Evolutionary conservation across 1,284 basidiomycete species (phyloP).

Genomic region (Hemileia vastatrix): DNA sequence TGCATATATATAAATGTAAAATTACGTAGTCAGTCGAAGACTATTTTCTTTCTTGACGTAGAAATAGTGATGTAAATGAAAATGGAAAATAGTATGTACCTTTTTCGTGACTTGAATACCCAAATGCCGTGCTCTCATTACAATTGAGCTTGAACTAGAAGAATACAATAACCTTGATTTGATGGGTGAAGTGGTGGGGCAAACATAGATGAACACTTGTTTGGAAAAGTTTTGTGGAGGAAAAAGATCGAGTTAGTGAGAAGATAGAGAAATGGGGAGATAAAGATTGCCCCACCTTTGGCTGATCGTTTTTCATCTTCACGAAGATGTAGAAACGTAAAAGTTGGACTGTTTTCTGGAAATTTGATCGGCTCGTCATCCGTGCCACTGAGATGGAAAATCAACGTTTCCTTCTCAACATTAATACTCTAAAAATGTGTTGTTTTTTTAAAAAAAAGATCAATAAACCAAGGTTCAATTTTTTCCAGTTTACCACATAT

Average conservation of each 20-base stretch:
- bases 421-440: constrained; percentile 14
- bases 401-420: constrained; percentile 13
- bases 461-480: too few relatives aligned
- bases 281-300: too few relatives aligned
- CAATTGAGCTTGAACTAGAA: constrained; percentile 14
- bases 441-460: too few relatives aligned
- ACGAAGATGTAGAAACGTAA: constrained; percentile 12
- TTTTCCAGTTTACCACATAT: background rate
- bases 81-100: background rate
- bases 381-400: too few relatives aligned
- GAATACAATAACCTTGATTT: constrained; percentile 22
- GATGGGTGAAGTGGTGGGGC: constrained; percentile 13
- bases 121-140: constrained; percentile 8
- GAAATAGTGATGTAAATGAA: background rate
- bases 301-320: background rate
- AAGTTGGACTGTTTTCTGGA: constrained; percentile 20
- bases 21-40: background rate
- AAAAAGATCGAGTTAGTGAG: background rate
- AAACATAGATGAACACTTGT: constrained; percentile 21
- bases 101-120: constrained; percentile 17
- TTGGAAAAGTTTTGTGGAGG: background rate
- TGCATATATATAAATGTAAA: background rate
- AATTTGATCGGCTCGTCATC: too few relatives aligned
- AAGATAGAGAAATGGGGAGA: too few relatives aligned
- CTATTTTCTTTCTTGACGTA: background rate